A percentile compares a stretch with the other conserved stretches of the same genome.
Conservation (phyloP, 192 early-diverging fungal genomes). For the Podila epicladia region DNA sequence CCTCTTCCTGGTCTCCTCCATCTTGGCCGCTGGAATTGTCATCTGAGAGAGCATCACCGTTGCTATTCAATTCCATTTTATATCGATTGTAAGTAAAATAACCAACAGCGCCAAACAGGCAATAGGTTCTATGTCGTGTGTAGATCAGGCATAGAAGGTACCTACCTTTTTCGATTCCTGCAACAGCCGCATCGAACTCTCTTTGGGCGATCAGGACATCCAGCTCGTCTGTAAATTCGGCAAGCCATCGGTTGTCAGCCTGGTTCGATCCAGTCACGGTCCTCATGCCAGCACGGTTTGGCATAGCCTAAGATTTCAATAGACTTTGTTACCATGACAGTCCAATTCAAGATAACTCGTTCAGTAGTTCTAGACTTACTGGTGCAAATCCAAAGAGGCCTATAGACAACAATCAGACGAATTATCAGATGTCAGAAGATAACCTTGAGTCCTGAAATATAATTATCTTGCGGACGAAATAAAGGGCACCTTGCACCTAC, state of each 20-base stretch:
- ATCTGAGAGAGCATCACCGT: constrained; percentile 45
- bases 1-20: constrained; percentile 53
- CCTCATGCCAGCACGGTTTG: constrained; percentile 41
- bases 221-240: constrained; percentile 85
- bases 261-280: constrained; percentile 26
- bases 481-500: not conserved
- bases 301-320: constrained; percentile 25
- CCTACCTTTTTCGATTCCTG: constrained; percentile 76
- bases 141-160: constrained; percentile 1
- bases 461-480: not conserved
- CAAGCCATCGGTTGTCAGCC: constrained; percentile 66
- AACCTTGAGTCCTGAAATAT: not conserved
- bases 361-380: not conserved
- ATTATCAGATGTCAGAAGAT: not conserved
- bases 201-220: constrained; percentile 94
- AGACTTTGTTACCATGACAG: not conserved
- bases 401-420: not conserved
- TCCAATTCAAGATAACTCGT: too few species aligned
- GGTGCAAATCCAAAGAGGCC: constrained; percentile 37
- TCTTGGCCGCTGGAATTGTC: constrained; percentile 31
- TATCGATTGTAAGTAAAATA: not conserved
- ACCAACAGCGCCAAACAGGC: not conserved
- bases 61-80: constrained; percentile 13
- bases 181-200: constrained; percentile 88
- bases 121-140: constrained; percentile 1